Conservation (phyloP, 805 yeast genomes). For the Komagataella mondaviorum region DNA sequence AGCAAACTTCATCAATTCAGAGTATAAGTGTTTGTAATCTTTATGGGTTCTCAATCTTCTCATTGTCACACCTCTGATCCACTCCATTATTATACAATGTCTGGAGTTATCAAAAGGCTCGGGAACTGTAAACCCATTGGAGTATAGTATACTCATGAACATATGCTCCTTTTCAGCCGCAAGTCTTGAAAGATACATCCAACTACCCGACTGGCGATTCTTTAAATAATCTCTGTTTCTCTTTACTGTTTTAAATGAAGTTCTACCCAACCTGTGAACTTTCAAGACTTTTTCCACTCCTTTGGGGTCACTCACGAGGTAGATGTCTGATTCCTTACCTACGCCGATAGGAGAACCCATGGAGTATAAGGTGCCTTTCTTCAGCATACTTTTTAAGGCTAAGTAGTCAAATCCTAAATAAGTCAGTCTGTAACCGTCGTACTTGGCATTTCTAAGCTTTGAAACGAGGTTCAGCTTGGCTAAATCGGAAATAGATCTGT, state of each 20-base stretch:
- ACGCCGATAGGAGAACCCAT: conserved; percentile 87
- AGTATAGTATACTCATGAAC: conserved; percentile 65
- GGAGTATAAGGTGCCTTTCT: conserved; percentile 58
- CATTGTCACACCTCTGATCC: conserved; percentile 85
- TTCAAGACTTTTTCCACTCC: conserved; percentile 64
- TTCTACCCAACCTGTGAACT: conserved; percentile 87
- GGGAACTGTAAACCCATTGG: conserved; percentile 78
- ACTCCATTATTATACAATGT: conserved; percentile 88
- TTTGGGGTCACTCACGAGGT: conserved; percentile 55
- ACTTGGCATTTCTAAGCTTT: conserved; percentile 75
- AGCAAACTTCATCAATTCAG: conserved; percentile 76
- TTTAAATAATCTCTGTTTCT: conserved; percentile 85
- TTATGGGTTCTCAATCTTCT: conserved; percentile 62
- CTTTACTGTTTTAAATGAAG: conserved; percentile 85
- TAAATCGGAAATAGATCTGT: conserved; percentile 66
- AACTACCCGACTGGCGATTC: conserved; percentile 56
- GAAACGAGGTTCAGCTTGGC: conserved; percentile 78
- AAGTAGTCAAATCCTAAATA: conserved; percentile 87
- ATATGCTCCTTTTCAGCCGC: conserved; percentile 91
- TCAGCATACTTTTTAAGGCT: conserved; percentile 76
- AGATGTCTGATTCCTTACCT: conserved; percentile 95
- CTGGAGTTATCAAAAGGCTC: conserved; percentile 80
- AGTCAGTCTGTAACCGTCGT: conserved; percentile 87
- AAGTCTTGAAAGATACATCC: conserved; percentile 85
- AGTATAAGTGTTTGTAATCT: conserved; percentile 60